Base-by-base conservation (phyloP, 768 basidiomycete genomes). In the Pleurotus ostreatus region DNA sequence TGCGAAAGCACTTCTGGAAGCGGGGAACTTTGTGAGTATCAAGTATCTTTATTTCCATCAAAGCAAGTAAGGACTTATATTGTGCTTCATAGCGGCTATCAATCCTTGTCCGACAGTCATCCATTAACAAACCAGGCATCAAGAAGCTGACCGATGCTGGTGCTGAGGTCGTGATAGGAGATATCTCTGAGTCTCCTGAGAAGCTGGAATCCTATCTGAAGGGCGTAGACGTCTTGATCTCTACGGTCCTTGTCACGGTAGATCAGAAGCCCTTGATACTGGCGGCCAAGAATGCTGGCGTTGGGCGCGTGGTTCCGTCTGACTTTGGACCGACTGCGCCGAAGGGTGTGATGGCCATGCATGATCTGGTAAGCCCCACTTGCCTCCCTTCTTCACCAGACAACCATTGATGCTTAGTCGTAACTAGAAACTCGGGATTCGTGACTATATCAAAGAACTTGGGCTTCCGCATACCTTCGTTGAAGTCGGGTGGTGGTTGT, bases 211-310 rank as follows among this genome's bases (percentile, higher is more conserved):
- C 48, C 20, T 22, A 49, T 37, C 30, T 49, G 16, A n/a, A 49
- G 34, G 48, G 48, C 12, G 48, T 49, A n/a, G 48, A 49, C 13
- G 38, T 49, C 48, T n/a, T 49, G 25, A 49, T 49, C 48, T 49
- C 48, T 8, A 49, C 48, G 2, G 48, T 49, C 13, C 11, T 49
- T 5, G 16, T 34, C 7, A 9, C 37, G 13, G 48, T 49, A 7
- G 48, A 49, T 37, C 48, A 49, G 48, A 49, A 49, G 15, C 48
- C 48, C 1, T 16, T 49, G 48, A 12, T 49, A 5, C n/a, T 15
- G n/a, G 48, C 48, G 16, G 48, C 48, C 15, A 37, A 49, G 48
- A 49, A 49, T 38, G 48, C 22, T 16, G 48, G 48, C 26, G 48
- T 49, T 34, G 23, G 48, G 9, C 48, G 48, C 20, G 25, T 49